These are phyloP conservation scores for Boechera stricta DNA, from an alignment of 345 rosid species.

Conservation along the genomic window DNA sequence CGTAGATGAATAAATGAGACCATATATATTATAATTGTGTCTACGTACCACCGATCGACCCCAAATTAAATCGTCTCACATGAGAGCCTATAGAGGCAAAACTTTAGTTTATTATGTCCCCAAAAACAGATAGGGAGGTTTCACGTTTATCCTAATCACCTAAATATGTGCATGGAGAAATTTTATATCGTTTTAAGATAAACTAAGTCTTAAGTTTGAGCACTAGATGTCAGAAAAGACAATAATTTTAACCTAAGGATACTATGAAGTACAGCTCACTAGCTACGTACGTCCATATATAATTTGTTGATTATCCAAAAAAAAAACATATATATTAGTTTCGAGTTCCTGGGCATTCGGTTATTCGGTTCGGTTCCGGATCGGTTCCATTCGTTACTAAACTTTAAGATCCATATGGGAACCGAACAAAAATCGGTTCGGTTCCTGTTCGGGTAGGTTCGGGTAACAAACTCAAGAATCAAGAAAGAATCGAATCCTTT, in stretches of 20 bases:
- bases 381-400: no score
- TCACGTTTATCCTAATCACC: conserved; percentile 28
- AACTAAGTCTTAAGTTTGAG: background rate
- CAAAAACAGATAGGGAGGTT: conserved; percentile 21
- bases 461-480: no score
- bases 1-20: background rate
- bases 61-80: conserved; percentile 34
- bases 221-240: conserved; percentile 7
- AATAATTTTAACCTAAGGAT: background rate
- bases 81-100: conserved; percentile 2
- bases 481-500: no score
- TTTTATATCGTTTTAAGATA: background rate
- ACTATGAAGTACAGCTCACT: background rate
- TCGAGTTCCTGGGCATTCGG: no score
- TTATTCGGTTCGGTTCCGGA: no score
- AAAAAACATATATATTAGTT: background rate
- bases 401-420: no score
- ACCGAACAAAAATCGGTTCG: no score
- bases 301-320: background rate
- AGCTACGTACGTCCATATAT: background rate
- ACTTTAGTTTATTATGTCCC: conserved; percentile 3
- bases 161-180: background rate
- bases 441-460: no score
- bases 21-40: background rate
- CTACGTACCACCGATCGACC: conserved; percentile 31